Evolutionary conservation across 139 green algal genomes (phyloP).

Genomic region (Haematococcus lacustris): DNA sequence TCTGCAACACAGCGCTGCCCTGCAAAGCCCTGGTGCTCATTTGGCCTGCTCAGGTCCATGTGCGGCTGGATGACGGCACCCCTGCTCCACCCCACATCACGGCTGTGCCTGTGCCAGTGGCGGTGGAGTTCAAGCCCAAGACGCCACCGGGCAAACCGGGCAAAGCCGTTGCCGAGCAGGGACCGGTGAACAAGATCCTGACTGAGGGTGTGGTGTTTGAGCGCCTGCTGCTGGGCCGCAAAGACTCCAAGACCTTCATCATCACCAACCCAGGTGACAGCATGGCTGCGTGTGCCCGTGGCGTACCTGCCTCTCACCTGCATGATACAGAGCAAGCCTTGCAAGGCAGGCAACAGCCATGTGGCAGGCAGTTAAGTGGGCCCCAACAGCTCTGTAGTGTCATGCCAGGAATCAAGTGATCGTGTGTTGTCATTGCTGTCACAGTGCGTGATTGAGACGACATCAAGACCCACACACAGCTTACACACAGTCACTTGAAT

Average conservation of each 20-base stretch:
- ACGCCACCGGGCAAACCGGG: slow-evolving; percentile 3
- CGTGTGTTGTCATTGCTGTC: too few species aligned
- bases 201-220: slow-evolving; percentile 57
- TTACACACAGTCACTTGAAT: too few species aligned
- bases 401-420: too few species aligned
- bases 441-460: too few species aligned
- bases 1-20: neutral
- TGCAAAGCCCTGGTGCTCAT: neutral
- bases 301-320: neutral
- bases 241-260: slow-evolving; percentile 43
- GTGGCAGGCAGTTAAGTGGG: too few species aligned
- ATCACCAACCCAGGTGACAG: slow-evolving; percentile 57
- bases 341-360: too few species aligned
- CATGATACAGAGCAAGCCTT: neutral
- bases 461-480: too few species aligned
- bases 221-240: slow-evolving; percentile 55
- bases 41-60: neutral
- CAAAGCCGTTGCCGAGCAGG: neutral
- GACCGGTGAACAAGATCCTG: slow-evolving; percentile 26
- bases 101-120: neutral
- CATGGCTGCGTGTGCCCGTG: too few species aligned
- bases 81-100: slow-evolving; percentile 1
- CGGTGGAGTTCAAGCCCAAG: neutral
- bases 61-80: slow-evolving; percentile 31
- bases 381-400: too few species aligned